Percentiles rank a stretch among this genome's conserved stretches.
Conservation (phyloP, 345 rosid genomes). For the Eucalyptus marginata region DNA sequence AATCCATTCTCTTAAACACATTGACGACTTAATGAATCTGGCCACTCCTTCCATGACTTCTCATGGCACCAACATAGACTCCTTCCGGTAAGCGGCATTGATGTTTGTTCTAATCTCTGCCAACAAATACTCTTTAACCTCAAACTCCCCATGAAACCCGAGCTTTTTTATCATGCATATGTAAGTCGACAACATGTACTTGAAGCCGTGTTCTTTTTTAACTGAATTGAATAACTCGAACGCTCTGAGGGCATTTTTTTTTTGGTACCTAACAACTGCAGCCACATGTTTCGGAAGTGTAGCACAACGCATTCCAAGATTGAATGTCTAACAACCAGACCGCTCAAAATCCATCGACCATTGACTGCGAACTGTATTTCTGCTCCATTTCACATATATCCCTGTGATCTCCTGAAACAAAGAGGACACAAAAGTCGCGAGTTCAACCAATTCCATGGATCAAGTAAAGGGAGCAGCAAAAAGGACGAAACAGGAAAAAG, state of each 20-base stretch:
- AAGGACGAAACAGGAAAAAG: background rate
- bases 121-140: constrained; percentile 56
- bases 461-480: background rate
- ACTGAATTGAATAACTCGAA: constrained; percentile 61
- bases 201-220: constrained; percentile 33
- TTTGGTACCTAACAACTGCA: constrained; percentile 60
- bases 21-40: constrained; percentile 74
- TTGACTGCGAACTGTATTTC: background rate
- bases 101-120: constrained; percentile 42
- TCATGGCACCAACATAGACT: constrained; percentile 59
- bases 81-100: constrained; percentile 47
- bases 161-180: constrained; percentile 64
- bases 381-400: background rate
- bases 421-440: background rate
- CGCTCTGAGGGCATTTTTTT: constrained; percentile 44
- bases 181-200: constrained; percentile 62
- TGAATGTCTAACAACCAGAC: background rate
- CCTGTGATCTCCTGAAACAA: background rate
- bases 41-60: constrained; percentile 57
- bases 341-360: background rate
- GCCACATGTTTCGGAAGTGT: constrained; percentile 78
- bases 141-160: constrained; percentile 59
- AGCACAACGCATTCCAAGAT: constrained; percentile 37
- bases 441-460: background rate
- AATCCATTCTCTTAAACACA: constrained; percentile 84